phyloP scores from a whole-genome alignment of 768 basidiomycete species.

The Tephrocybe sp. region DNA sequence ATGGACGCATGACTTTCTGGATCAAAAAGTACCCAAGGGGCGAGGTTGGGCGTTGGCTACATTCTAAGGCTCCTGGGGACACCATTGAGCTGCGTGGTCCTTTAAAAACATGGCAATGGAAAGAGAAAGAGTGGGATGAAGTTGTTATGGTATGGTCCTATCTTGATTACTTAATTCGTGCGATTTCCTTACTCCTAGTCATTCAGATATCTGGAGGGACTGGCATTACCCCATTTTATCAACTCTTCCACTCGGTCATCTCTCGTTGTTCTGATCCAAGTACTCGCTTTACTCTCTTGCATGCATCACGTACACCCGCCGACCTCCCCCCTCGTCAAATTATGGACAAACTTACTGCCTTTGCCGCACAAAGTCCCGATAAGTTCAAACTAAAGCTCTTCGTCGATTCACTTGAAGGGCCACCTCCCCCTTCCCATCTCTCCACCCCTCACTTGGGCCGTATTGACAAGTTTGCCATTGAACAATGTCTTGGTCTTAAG shows the following conservation, averaged over 20 bases:
- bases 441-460: slow-evolving; percentile 42
- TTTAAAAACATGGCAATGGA: slow-evolving; percentile 62
- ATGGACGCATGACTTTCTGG: slow-evolving; percentile 75
- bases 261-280: slow-evolving; percentile 24
- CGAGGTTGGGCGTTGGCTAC: slow-evolving; percentile 83
- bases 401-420: slow-evolving; percentile 48
- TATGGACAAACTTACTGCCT: slow-evolving; percentile 47
- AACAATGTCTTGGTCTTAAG: slow-evolving; percentile 33
- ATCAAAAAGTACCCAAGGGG: slow-evolving; percentile 76
- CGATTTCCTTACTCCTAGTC: background rate
- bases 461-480: slow-evolving; percentile 50
- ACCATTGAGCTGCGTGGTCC: slow-evolving; percentile 76
- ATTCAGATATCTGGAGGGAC: slow-evolving; percentile 82
- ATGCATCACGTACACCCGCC: slow-evolving; percentile 57
- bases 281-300: slow-evolving; percentile 70
- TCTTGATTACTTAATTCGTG: background rate
- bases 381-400: slow-evolving; percentile 58
- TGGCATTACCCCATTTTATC: slow-evolving; percentile 83
- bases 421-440: slow-evolving; percentile 15
- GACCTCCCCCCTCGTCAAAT: slow-evolving; percentile 71
- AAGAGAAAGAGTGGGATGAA: slow-evolving; percentile 65
- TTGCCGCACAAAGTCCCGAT: slow-evolving; percentile 51
- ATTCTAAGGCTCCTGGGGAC: slow-evolving; percentile 65
- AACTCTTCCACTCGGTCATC: slow-evolving; percentile 62
- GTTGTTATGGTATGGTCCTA: slow-evolving; percentile 61